These are phyloP conservation scores for Coemansia sp. DNA, from an alignment of 192 early-diverging fungal genomes.

Conservation along the genomic window DNA sequence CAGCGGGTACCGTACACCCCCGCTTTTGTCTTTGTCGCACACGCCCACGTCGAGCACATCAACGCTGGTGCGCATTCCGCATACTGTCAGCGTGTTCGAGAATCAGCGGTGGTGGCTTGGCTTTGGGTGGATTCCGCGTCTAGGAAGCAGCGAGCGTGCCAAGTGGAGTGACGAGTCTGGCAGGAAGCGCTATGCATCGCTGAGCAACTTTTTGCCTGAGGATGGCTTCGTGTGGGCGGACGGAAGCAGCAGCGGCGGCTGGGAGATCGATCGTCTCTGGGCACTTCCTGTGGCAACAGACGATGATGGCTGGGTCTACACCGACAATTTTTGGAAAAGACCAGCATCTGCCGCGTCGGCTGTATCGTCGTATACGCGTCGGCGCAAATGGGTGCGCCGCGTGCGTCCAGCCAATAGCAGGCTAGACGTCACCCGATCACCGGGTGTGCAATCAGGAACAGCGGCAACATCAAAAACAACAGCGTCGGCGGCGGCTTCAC, in stretches of 20 bases:
- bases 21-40: slow-evolving; percentile 29
- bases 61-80: slow-evolving; percentile 28
- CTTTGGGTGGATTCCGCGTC: slow-evolving; percentile 67
- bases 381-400: slow-evolving; percentile 61
- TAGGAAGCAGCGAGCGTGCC: slow-evolving; percentile 60
- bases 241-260: slow-evolving; percentile 44
- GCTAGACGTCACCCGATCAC: slow-evolving; percentile 1
- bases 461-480: background rate
- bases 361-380: slow-evolving; percentile 58
- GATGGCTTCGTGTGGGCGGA: slow-evolving; percentile 58
- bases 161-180: slow-evolving; percentile 70
- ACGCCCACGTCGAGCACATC: slow-evolving; percentile 26
- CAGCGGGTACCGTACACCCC: slow-evolving; percentile 44
- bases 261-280: slow-evolving; percentile 57
- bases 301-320: slow-evolving; percentile 66
- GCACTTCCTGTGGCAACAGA: slow-evolving; percentile 51
- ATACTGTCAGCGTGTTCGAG: slow-evolving; percentile 58
- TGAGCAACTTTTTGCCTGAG: slow-evolving; percentile 57
- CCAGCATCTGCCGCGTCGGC: slow-evolving; percentile 38
- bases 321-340: slow-evolving; percentile 66
- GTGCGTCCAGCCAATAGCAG: slow-evolving; percentile 29
- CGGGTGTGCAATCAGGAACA: background rate
- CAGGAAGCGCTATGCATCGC: slow-evolving; percentile 44
- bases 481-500: too few relatives aligned
- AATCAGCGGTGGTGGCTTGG: slow-evolving; percentile 82